Conservation (phyloP, 768 basidiomycete species). For the Heimioporus sp. region DNA sequence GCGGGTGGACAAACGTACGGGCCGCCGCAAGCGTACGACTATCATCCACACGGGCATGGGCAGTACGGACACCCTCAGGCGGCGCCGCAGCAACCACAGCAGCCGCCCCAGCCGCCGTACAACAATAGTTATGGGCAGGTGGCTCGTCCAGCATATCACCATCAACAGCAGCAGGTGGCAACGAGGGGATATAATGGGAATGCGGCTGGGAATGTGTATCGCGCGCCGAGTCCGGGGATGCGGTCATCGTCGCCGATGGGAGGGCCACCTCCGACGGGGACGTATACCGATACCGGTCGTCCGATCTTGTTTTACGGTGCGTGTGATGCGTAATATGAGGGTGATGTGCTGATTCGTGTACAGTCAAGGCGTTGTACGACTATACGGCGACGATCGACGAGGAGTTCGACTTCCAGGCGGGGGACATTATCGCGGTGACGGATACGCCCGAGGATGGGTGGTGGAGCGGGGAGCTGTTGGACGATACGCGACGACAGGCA, state of each 20-base stretch:
- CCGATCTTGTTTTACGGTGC: slow-evolving; percentile 87
- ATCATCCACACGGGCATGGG: not conserved
- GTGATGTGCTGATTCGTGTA: not conserved
- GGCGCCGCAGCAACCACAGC: not conserved
- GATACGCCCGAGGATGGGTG: slow-evolving; percentile 94
- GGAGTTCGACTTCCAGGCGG: slow-evolving; percentile 94
- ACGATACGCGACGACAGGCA: slow-evolving; percentile 65
- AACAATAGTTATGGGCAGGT: not conserved
- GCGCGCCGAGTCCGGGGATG: slow-evolving; percentile 41
- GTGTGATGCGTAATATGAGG: slow-evolving; percentile 28
- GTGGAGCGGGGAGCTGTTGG: slow-evolving; percentile 92
- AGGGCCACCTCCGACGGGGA: slow-evolving; percentile 53
- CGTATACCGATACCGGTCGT: slow-evolving; percentile 79
- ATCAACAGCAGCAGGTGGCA: slow-evolving; percentile 23
- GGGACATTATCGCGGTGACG: slow-evolving; percentile 95
- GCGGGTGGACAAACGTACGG: slow-evolving; percentile 13
- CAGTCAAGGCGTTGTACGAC: slow-evolving; percentile 89
- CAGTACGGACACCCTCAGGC: too few relatives aligned
- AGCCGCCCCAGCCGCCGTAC: not conserved
- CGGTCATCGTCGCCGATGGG: slow-evolving; percentile 52
- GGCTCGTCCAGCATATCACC: slow-evolving; percentile 1
- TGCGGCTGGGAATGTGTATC: slow-evolving; percentile 31
- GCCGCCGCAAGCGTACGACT: slow-evolving; percentile 8
- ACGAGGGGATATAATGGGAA: slow-evolving; percentile 33
- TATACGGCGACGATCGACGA: slow-evolving; percentile 83